These are phyloP conservation scores for Saccharomyces cerevisiae DNA, from an alignment of 805 yeast genomes.

Conservation along the genomic window DNA sequence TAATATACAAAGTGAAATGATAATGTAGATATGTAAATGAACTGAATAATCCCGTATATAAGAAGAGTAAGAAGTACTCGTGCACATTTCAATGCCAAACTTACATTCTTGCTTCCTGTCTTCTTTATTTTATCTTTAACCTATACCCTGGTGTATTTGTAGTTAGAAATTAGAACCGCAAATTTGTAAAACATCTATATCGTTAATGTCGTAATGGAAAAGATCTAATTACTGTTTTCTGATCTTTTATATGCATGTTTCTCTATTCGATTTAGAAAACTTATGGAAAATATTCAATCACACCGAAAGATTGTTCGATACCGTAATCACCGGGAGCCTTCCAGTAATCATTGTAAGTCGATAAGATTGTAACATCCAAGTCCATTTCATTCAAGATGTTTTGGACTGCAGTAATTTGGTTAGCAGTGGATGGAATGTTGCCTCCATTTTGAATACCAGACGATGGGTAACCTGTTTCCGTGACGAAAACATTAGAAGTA, in stretches of 20 bases:
- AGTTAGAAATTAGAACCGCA: background rate
- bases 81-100: background rate
- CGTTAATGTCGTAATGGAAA: background rate
- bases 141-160: background rate
- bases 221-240: background rate
- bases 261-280: background rate
- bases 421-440: conserved; percentile 60
- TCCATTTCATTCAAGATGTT: conserved; percentile 52
- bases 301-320: conserved; percentile 83
- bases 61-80: background rate
- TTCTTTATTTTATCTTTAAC: background rate
- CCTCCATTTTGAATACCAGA: conserved; percentile 62
- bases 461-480: conserved; percentile 89
- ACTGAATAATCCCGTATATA: background rate
- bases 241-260: background rate
- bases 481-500: conserved; percentile 47
- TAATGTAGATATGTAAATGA: background rate
- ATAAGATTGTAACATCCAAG: conserved; percentile 58
- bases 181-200: background rate
- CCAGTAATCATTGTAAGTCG: conserved; percentile 84
- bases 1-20: background rate
- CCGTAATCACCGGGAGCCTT: conserved; percentile 75
- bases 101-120: background rate
- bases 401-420: conserved; percentile 64
- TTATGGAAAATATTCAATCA: conserved; percentile 31